Evolutionary conservation across 257 asterid genomes (phyloP), one percentile per base, ranked within the genome.

Genomic region (Solanum lycopersicoides): DNA sequence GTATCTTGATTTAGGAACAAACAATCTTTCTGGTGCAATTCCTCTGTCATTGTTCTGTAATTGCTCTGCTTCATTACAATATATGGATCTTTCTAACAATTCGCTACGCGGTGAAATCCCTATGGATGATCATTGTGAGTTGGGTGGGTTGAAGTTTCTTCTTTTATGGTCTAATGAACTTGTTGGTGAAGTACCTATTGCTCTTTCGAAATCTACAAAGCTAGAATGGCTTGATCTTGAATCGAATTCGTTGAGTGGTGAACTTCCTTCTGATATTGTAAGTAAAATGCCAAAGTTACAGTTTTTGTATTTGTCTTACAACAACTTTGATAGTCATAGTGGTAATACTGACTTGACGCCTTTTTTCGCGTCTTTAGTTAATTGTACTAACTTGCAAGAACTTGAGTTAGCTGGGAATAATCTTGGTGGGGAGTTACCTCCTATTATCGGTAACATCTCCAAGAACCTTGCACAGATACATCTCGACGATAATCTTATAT

Each of bases 211-310:
- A 88, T 95, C 96, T 42, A 68, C 98, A 4, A 92, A 88, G 37
- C 93, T 95, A 15, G 93, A 94, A 91, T 96, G 98, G 98, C 90
- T 96, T 39, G 98, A 96, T 89, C 15, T 96, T 68, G 98, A 93
- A 89, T 86, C 92, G 34, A 96, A 95, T 89, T 89, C n/a, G 2
- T 89, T 96, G 7, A 76, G 90, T 10, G 98, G 98, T 3, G 98
- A 93, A 84, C 88, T 96, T 20, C 98, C 98, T 6, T 89, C 92
- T 35, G 14, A 89, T 44, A 89, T 94, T 28, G 86, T 95, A 63
- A 72, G 85, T 73, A 87, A 63, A 83, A 84, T 94, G 92, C 94
- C 95, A 12, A 83, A 83, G 60, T 91, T 96, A 91, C 90, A 93
- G 35, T 93, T 91, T 86, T 93, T 96, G 2, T 94, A 94, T 86